Evolutionary conservation across 306 rosid species (phyloP).

Genomic region (Lathyrus oleraceus): DNA sequence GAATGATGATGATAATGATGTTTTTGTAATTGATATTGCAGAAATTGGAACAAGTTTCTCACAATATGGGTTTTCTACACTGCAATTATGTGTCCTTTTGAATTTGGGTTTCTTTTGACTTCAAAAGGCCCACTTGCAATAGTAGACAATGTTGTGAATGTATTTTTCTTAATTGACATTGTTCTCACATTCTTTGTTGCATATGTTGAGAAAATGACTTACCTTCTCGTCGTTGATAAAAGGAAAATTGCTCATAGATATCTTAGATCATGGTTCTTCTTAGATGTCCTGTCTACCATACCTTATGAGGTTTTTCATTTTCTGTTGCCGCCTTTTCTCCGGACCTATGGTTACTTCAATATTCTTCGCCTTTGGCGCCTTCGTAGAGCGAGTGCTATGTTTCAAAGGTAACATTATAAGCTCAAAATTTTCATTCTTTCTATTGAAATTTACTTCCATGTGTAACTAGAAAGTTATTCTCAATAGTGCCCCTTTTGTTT

Average conservation of each 20-base stretch:
- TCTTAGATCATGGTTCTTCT: constrained; percentile 56
- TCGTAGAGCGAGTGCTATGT: constrained; percentile 68
- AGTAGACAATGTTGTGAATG: constrained; percentile 63
- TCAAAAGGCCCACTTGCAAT: constrained; percentile 41
- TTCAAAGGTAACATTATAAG: constrained; percentile 54
- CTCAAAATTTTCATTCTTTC: neutral
- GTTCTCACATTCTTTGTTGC: constrained; percentile 76
- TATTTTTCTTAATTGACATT: constrained; percentile 60
- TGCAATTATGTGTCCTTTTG: constrained; percentile 79
- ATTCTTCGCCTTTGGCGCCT: constrained; percentile 90
- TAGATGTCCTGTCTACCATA: constrained; percentile 63
- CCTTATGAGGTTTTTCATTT: constrained; percentile 54
- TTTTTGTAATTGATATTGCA: constrained; percentile 33
- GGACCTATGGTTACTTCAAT: constrained; percentile 57
- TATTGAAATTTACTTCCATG: neutral
- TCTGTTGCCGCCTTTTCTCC: constrained; percentile 47
- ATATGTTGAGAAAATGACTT: constrained; percentile 59
- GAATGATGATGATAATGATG: neutral
- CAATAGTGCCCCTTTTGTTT: neutral
- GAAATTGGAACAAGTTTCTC: constrained; percentile 64
- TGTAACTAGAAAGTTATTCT: neutral
- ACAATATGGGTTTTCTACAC: constrained; percentile 66
- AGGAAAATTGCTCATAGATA: constrained; percentile 66
- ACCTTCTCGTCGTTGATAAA: constrained; percentile 52
- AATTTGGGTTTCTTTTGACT: constrained; percentile 61